Evolutionary conservation across 2,329 filamentous ascomycete genomes (phyloP).

Genomic region (Lecanicillium sp.): DNA sequence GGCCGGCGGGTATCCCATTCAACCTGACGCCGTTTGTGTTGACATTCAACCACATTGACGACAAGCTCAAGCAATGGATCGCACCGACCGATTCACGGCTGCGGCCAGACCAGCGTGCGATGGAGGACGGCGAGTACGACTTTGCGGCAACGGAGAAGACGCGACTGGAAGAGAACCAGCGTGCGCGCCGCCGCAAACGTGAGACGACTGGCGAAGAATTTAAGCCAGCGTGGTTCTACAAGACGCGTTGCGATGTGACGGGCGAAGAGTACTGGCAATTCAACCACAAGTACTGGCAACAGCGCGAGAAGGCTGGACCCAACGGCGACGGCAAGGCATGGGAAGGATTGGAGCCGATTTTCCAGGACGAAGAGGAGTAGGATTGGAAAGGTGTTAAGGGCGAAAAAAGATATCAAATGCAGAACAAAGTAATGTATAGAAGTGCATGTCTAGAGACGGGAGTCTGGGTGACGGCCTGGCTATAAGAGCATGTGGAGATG

Average conservation of each 20-base stretch:
- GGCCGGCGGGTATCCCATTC: slow-evolving; percentile 84
- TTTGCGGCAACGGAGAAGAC: slow-evolving; percentile 91
- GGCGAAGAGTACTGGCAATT: slow-evolving; percentile 90
- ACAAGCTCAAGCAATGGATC: slow-evolving; percentile 68
- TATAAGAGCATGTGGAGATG: too few relatives aligned
- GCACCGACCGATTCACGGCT: slow-evolving; percentile 92
- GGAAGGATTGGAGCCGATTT: slow-evolving; percentile 74
- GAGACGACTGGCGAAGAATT: slow-evolving; percentile 80
- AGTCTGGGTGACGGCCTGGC: too few relatives aligned
- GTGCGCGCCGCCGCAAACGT: slow-evolving; percentile 64
- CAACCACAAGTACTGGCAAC: slow-evolving; percentile 81
- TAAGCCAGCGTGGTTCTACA: slow-evolving; percentile 76
- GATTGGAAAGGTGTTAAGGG: neutral
- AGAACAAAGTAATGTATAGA: neutral
- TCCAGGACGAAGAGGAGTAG: slow-evolving; percentile 31
- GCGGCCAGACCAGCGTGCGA: slow-evolving; percentile 88
- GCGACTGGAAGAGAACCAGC: slow-evolving; percentile 85
- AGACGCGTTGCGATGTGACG: slow-evolving; percentile 66
- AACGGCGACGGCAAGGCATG: slow-evolving; percentile 53
- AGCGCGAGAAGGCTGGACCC: slow-evolving; percentile 58
- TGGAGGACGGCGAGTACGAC: slow-evolving; percentile 98
- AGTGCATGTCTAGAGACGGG: too few relatives aligned
- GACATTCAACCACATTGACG: slow-evolving; percentile 86
- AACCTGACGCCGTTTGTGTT: slow-evolving; percentile 95
- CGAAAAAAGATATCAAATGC: slow-evolving; percentile 6